Conservation (phyloP, 805 yeast genomes). For the Candida ortonii region DNA sequence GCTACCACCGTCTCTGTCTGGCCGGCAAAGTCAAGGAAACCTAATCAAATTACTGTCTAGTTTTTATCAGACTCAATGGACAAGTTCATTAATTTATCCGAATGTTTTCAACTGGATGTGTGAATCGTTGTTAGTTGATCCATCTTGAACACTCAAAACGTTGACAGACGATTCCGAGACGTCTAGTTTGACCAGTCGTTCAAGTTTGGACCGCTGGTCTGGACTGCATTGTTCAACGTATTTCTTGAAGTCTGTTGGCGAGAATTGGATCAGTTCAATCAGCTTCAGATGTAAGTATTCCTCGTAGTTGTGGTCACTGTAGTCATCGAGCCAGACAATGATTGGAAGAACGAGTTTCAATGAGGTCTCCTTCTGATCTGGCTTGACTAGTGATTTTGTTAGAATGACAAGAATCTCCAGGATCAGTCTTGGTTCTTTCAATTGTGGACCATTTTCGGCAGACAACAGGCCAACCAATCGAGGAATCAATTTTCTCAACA, state of each 20-base stretch:
- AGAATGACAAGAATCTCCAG: constrained; percentile 51
- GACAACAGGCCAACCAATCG: constrained; percentile 35
- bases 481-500: constrained; percentile 47
- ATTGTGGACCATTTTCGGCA: constrained; percentile 9
- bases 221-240: constrained; percentile 39
- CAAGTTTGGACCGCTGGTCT: constrained; percentile 41
- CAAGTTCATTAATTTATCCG: too few relatives aligned
- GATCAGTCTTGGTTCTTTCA: constrained; percentile 37
- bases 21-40: constrained; percentile 12
- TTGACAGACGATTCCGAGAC: constrained; percentile 4
- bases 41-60: constrained; percentile 2
- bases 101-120: constrained; percentile 55
- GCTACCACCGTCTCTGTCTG: constrained; percentile 22
- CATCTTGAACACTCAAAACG: constrained; percentile 14
- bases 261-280: constrained; percentile 42
- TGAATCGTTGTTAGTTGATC: constrained; percentile 15
- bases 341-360: constrained; percentile 32
- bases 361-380: constrained; percentile 29
- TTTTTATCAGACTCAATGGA: too few relatives aligned
- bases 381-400: constrained; percentile 36
- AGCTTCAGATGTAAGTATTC: constrained; percentile 46
- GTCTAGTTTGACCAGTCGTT: constrained; percentile 41
- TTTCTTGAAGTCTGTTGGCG: constrained; percentile 47
- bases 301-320: constrained; percentile 24
- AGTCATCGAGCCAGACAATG: constrained; percentile 31